Conservation (phyloP, 306 rosid genomes). For the Acacia confusa region DNA sequence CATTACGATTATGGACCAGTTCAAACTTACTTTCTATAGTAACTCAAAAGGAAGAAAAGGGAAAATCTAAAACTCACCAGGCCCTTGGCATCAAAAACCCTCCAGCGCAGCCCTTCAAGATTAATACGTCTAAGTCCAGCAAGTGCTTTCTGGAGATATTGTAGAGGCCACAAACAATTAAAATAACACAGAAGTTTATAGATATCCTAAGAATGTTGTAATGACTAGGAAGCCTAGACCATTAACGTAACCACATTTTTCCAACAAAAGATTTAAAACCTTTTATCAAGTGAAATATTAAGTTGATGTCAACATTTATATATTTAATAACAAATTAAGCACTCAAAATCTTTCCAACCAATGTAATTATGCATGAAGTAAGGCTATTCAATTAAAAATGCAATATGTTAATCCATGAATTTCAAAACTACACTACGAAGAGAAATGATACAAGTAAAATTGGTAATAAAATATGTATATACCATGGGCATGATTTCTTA, state of each 20-base stretch:
- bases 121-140: conserved; percentile 88
- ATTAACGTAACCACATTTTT: background rate
- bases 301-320: background rate
- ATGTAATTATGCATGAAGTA: background rate
- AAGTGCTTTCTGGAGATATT: conserved; percentile 66
- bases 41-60: background rate
- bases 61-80: conserved; percentile 53
- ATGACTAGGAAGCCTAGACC: background rate
- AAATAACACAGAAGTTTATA: background rate
- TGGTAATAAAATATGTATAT: no score
- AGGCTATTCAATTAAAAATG: background rate
- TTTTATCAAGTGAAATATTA: background rate
- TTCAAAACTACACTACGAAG: background rate
- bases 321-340: background rate
- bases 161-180: background rate
- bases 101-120: conserved; percentile 89
- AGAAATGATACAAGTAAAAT: background rate
- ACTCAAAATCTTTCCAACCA: background rate
- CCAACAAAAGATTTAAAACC: background rate
- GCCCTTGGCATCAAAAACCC: conserved; percentile 90
- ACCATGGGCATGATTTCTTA: background rate
- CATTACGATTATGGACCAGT: background rate
- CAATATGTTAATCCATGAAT: background rate
- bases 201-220: background rate
- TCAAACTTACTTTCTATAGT: background rate